phyloP scores from a whole-genome alignment of 1,139 yeast genomes.

The Candida glucosophila region DNA sequence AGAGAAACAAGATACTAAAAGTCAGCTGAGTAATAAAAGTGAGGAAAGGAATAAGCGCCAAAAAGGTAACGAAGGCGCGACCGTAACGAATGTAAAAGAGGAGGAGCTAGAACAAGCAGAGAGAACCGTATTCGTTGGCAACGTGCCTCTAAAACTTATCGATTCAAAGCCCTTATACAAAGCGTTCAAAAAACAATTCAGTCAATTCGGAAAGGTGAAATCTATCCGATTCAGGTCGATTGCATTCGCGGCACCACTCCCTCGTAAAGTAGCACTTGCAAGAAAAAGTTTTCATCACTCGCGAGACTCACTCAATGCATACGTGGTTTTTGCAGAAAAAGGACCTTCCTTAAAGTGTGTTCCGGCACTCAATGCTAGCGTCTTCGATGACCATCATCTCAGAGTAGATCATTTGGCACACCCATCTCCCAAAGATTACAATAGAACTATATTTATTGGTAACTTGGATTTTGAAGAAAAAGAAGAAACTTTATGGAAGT shows the following conservation, averaged over 20 bases:
- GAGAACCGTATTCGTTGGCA: slow-evolving; percentile 84
- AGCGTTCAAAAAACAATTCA: slow-evolving; percentile 54
- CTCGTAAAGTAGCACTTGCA: slow-evolving; percentile 87
- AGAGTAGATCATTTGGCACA: slow-evolving; percentile 90
- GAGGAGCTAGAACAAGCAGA: slow-evolving; percentile 78
- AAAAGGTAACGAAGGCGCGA: slow-evolving; percentile 18
- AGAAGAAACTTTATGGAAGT: slow-evolving; percentile 84
- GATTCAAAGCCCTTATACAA: slow-evolving; percentile 56
- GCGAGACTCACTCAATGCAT: slow-evolving; percentile 80
- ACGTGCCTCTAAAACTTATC: slow-evolving; percentile 60
- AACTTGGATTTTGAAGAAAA: slow-evolving; percentile 87
- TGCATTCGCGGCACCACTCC: slow-evolving; percentile 79
- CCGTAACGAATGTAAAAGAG: slow-evolving; percentile 47
- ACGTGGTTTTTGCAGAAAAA: slow-evolving; percentile 61
- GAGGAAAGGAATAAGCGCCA: slow-evolving; percentile 7
- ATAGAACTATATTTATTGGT: slow-evolving; percentile 84
- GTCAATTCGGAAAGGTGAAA: slow-evolving; percentile 50
- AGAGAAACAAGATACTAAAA: slow-evolving; percentile 12
- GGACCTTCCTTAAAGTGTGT: slow-evolving; percentile 48
- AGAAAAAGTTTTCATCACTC: slow-evolving; percentile 69
- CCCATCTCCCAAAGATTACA: slow-evolving; percentile 80
- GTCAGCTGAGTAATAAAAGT: slow-evolving; percentile 8
- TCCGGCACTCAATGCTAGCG: slow-evolving; percentile 51
- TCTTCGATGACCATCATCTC: slow-evolving; percentile 66
- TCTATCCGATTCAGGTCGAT: slow-evolving; percentile 88